Evolutionary conservation across 202 grass and related monocot genomes (phyloP), one percentile per base, ranked within the genome.

Genomic region (Saccharum hybrid): DNA sequence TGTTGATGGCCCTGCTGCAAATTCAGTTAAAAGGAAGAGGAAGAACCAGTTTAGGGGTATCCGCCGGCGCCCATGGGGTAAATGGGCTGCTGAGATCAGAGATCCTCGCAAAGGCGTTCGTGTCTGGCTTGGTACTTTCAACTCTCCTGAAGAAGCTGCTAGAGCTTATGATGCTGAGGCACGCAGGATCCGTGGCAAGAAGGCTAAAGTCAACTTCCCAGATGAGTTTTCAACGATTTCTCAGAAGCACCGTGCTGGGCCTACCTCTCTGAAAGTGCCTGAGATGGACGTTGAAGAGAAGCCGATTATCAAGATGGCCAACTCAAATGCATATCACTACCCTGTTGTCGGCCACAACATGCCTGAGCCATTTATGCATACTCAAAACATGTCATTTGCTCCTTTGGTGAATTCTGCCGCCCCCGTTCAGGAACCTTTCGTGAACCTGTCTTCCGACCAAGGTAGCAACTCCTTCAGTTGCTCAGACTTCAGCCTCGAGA

Each of bases 51-150:
- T 90, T 56, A 91, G 96, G 78, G 96, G 96, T 48, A 98, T 98
- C 86, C 92, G 96, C 36, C 89, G 81, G 13, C 93, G 96, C 31
- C 91, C 96, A 18, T 98, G 93, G 96, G 96, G 96, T 65, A 98
- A 98, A 85, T 98, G 96, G 96, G 96, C 93, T 65, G 96, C 96
- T 88, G 96, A 98, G 87, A 98, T 98, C 63, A 90, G 96, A 78
- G 96, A 98, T 77, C 96, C 96, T 43, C 78, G 86, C 36, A 98
- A 98, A 74, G 96, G 96, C 66, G 85, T 96, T 18, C 90, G 96
- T 11, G 93, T 98, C 46, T 98, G 96, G 96, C 93, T 98, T 12
- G 96, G 96, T 61, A 98, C 96, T 60, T 98, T 51, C 86, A 94
- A 94, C 89, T 90, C 93, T 22, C 85, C 96, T 6, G 93, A 98